Evolutionary conservation across 1,139 yeast genomes (phyloP), one percentile per base, ranked within the genome.

Genomic region (Hyphopichia khmerensis): DNA sequence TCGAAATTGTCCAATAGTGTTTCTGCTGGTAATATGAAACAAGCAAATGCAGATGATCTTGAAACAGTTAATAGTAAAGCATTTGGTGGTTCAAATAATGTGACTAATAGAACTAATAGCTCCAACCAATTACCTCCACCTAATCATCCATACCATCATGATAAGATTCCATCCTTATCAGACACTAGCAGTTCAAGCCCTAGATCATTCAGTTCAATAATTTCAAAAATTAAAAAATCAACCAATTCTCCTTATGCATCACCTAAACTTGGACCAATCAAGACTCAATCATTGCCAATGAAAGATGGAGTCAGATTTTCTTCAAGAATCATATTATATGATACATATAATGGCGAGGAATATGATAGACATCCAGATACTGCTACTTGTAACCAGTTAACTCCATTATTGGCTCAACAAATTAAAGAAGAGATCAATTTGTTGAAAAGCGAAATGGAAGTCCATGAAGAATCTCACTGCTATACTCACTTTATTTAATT

Each of bases 341-440:
- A 90, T 49, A 93, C 97, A 0, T 90, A 87, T 62, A 79, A 86
- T 47, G 84, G 85, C 38, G 82, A 79, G 15, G 96, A 88, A 52
- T 93, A 93, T 60, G 98, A 93, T 61, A 81, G 99, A 55, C 90
- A 86, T 50, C 97, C 98, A 0, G 98, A 90, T 50, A 75, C 85
- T 35, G 96, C 96, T 4, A 90, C 98, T 1, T 91, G 98, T 68
- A 90, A 91, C 64, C 90, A 86, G 58, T 72, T 91, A 62, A 91
- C 96, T 1, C 97, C 98, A 4, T 71, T 78, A 42, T 69, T 91
- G 59, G 98, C 97, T 0, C 93, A 87, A 62, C 83, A 82, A 65
- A 89, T 93, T 56, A 86, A 84, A 65, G 89, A 86, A 40, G 98
- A 93, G 62, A 72, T 93, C 59, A 91, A 93, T 62, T 75, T 75